Conservation (phyloP, 352 stramenopile species). For the Saprolegnia parasitica region DNA sequence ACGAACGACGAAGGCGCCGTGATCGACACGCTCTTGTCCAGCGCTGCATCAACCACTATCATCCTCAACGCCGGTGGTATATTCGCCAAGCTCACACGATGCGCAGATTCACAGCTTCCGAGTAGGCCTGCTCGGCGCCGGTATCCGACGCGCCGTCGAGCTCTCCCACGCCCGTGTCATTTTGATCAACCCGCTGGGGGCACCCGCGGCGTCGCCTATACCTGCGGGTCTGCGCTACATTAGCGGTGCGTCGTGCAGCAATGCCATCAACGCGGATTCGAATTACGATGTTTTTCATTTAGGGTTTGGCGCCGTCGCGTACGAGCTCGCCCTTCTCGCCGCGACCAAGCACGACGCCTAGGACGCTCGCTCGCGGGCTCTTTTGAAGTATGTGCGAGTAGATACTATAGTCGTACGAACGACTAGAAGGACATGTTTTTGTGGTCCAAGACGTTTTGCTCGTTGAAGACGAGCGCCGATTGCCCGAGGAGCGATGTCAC, state of each 20-base stretch:
- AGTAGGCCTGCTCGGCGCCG: background rate
- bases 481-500: slow-evolving; percentile 58
- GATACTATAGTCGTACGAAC: background rate
- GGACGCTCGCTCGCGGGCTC: background rate
- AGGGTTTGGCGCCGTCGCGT: background rate
- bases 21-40: slow-evolving; percentile 7
- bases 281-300: no score
- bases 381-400: background rate
- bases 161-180: slow-evolving; percentile 9
- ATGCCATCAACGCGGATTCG: no score
- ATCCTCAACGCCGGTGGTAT: slow-evolving; percentile 24
- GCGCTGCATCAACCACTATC: background rate
- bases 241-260: background rate
- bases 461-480: slow-evolving; percentile 55
- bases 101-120: background rate
- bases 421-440: slow-evolving; percentile 81
- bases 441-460: slow-evolving; percentile 61
- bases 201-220: background rate
- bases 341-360: background rate
- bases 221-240: background rate
- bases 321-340: background rate
- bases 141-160: slow-evolving; percentile 16
- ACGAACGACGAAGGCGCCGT: slow-evolving; percentile 23
- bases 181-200: background rate
- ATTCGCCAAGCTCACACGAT: background rate